Evolutionary conservation across 2,329 filamentous ascomycete genomes (phyloP).

Genomic region (Alternaria triticina): DNA sequence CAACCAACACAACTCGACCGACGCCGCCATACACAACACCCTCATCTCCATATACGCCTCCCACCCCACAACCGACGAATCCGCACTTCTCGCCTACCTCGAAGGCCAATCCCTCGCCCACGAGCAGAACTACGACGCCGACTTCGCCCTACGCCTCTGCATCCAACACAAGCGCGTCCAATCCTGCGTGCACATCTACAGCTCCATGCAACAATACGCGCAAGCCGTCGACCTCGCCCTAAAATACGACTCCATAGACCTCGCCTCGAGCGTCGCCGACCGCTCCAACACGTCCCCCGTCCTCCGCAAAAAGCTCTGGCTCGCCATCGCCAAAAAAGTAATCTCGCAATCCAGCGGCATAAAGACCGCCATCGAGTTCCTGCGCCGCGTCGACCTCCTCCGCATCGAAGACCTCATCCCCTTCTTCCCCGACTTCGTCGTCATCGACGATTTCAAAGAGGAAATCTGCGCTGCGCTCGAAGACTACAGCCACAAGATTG

Average conservation of each 20-base stretch:
- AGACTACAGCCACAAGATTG: constrained; percentile 90
- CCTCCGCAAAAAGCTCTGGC: constrained; percentile 92
- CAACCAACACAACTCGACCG: constrained; percentile 78
- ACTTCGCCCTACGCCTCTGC: constrained; percentile 93
- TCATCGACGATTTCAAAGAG: constrained; percentile 99
- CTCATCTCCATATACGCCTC: constrained; percentile 95
- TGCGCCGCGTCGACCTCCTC: constrained; percentile 88
- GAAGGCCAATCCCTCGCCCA: constrained; percentile 78
- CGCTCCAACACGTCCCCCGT: constrained; percentile 77
- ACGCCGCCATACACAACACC: constrained; percentile 94
- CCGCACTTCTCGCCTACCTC: constrained; percentile 84
- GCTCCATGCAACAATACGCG: constrained; percentile 91
- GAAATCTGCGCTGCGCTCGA: constrained; percentile 95
- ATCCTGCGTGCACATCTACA: constrained; percentile 97
- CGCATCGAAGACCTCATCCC: constrained; percentile 97
- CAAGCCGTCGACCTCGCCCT: constrained; percentile 93
- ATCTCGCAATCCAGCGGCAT: constrained; percentile 87
- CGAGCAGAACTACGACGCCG: constrained; percentile 87
- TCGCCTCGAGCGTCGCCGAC: constrained; percentile 89
- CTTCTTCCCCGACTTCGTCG: constrained; percentile 97
- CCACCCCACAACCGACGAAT: constrained; percentile 81
- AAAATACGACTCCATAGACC: constrained; percentile 85
- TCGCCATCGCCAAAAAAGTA: constrained; percentile 92
- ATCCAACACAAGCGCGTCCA: constrained; percentile 93
- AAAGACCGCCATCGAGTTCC: constrained; percentile 85